Percentiles rank a stretch among this genome's conserved stretches.
These are phyloP conservation scores for Penicillium polonicum DNA, from an alignment of 2,329 filamentous ascomycete genomes.

Conservation along the genomic window DNA sequence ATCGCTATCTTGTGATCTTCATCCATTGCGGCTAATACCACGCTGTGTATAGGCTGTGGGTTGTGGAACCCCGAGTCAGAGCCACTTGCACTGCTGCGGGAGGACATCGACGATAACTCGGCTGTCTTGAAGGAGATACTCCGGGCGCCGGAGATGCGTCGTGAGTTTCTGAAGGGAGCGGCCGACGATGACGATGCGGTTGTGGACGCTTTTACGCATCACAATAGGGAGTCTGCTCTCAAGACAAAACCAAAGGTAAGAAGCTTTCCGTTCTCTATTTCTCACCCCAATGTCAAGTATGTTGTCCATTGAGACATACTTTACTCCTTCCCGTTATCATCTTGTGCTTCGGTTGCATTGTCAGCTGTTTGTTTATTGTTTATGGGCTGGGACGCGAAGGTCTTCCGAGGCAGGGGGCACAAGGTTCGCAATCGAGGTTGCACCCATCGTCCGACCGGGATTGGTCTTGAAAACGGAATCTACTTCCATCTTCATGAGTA, in stretches of 20 bases:
- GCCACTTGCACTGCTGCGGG: slow-evolving; percentile 65
- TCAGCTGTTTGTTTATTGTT: slow-evolving; percentile 1
- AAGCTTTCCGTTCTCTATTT: slow-evolving; percentile 25
- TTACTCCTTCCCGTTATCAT: background rate
- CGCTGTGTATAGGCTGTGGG: slow-evolving; percentile 61
- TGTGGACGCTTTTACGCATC: slow-evolving; percentile 66
- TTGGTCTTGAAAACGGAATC: background rate
- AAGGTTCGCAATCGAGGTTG: background rate
- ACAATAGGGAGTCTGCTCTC: slow-evolving; percentile 71
- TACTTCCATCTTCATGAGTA: background rate
- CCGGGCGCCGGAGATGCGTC: slow-evolving; percentile 59
- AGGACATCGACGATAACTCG: slow-evolving; percentile 72
- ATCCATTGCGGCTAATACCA: slow-evolving; percentile 9
- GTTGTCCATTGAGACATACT: background rate
- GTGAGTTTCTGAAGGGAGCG: slow-evolving; percentile 62
- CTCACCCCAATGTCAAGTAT: background rate
- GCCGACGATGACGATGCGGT: slow-evolving; percentile 58
- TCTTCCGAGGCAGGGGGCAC: background rate
- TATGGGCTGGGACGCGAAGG: background rate
- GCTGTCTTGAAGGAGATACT: slow-evolving; percentile 68
- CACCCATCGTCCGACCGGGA: slow-evolving; percentile 6
- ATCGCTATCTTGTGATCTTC: background rate
- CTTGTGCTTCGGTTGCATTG: background rate
- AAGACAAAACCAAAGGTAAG: slow-evolving; percentile 81
- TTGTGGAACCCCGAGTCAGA: slow-evolving; percentile 74